Conservation (phyloP, 1,284 basidiomycete species). For the Irpex sp. region DNA sequence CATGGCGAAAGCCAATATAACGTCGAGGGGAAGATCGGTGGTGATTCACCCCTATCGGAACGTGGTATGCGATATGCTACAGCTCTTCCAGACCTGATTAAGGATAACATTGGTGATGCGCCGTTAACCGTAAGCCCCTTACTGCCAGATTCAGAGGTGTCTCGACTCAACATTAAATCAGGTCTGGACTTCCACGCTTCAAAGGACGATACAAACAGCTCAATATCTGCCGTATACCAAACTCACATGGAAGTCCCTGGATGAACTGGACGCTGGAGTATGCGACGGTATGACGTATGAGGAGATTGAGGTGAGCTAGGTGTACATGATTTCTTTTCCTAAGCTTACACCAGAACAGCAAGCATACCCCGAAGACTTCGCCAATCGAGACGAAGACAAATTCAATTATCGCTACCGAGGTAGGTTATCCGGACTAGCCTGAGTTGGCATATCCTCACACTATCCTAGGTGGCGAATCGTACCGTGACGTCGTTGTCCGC, state of each 20-base stretch:
- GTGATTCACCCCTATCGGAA: slow-evolving; percentile 85
- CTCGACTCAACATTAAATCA: slow-evolving; percentile 16
- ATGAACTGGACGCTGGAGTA: slow-evolving; percentile 98
- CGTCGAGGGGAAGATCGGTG: slow-evolving; percentile 95
- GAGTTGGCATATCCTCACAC: neutral
- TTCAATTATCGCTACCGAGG: slow-evolving; percentile 98
- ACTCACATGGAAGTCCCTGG: slow-evolving; percentile 97
- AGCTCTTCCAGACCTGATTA: slow-evolving; percentile 86
- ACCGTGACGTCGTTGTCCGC: slow-evolving; percentile 93
- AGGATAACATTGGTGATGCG: slow-evolving; percentile 88
- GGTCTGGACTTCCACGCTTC: slow-evolving; percentile 98
- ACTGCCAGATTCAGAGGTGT: slow-evolving; percentile 3
- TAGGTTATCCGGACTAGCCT: slow-evolving; percentile 26
- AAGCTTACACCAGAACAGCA: slow-evolving; percentile 42
- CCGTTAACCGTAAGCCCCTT: slow-evolving; percentile 67
- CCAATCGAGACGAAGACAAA: slow-evolving; percentile 98
- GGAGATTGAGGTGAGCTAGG: slow-evolving; percentile 81
- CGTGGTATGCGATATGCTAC: slow-evolving; percentile 84
- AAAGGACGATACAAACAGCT: slow-evolving; percentile 91
- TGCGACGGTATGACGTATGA: slow-evolving; percentile 99
- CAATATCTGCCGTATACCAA: slow-evolving; percentile 83
- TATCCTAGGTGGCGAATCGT: slow-evolving; percentile 79
- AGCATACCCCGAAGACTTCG: slow-evolving; percentile 97
- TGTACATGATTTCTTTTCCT: neutral
- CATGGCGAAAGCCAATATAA: slow-evolving; percentile 99